Evolutionary conservation across 164 flowering plant species (phyloP).

Genomic region (Annona cherimola): DNA sequence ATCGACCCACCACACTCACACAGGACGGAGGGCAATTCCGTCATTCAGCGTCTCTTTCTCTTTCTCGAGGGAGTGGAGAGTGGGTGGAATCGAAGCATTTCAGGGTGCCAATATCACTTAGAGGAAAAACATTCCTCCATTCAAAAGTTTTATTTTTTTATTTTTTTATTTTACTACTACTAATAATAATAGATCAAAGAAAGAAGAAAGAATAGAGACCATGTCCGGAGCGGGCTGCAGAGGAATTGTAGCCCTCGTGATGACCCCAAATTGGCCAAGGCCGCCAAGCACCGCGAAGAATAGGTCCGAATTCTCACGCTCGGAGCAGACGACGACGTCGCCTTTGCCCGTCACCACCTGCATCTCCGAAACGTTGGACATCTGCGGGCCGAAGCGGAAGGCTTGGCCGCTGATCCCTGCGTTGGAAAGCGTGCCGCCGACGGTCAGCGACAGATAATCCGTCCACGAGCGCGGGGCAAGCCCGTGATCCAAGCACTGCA

Average conservation of each 20-base stretch:
- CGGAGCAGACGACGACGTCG: constrained; percentile 48
- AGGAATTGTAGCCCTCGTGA: constrained; percentile 64
- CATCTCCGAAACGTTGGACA: constrained; percentile 67
- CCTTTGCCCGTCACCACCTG: constrained; percentile 88
- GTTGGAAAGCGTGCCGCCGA: constrained; percentile 87
- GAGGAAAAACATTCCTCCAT: neutral
- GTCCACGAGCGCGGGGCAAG: constrained; percentile 89
- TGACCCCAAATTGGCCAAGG: constrained; percentile 86
- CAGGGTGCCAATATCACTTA: neutral
- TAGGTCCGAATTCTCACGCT: constrained; percentile 43
- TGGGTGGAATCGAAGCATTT: neutral
- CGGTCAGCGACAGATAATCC: constrained; percentile 75
- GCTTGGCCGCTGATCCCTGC: constrained; percentile 94
- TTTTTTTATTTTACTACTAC: too few relatives aligned
- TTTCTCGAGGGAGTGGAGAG: too few relatives aligned
- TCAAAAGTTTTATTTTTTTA: too few relatives aligned
- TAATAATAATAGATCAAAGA: neutral
- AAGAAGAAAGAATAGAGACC: constrained; percentile 30
- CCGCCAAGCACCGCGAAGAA: constrained; percentile 75
- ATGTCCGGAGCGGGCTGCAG: constrained; percentile 65
- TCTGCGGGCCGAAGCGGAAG: constrained; percentile 79
- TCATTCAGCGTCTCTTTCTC: neutral
- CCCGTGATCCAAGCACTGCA: constrained; percentile 35
- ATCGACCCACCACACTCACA: neutral
- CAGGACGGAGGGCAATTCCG: neutral